Evolutionary conservation across 177 flowering plant genomes (phyloP).

Genomic region (Tripterygium wilfordii): DNA sequence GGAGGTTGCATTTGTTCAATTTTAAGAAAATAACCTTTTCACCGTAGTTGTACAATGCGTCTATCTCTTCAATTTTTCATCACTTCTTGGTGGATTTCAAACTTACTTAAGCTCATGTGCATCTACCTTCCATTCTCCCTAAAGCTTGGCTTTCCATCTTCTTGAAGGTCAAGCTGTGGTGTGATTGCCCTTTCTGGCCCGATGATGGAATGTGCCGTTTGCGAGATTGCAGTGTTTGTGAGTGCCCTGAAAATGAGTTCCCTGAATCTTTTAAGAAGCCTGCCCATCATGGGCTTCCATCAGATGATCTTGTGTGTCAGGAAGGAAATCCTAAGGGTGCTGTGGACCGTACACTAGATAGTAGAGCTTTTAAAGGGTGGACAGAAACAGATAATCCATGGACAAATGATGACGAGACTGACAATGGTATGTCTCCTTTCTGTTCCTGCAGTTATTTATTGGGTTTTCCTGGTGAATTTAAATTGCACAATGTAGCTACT

Average conservation of each 20-base stretch:
- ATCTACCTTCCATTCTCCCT: no score
- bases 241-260: slow-evolving; percentile 90
- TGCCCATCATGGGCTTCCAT: slow-evolving; percentile 31
- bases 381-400: slow-evolving; percentile 87
- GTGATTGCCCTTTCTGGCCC: slow-evolving; percentile 99
- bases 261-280: slow-evolving; percentile 82
- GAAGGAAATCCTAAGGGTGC: slow-evolving; percentile 87
- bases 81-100: no score
- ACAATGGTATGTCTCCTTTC: slow-evolving; percentile 50
- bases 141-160: no score
- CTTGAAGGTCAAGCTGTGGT: slow-evolving; percentile 97
- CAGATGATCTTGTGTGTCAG: slow-evolving; percentile 75
- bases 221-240: slow-evolving; percentile 97
- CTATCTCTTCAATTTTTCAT: no score
- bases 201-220: slow-evolving; percentile 99
- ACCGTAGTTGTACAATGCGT: no score
- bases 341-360: slow-evolving; percentile 88
- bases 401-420: slow-evolving; percentile 97
- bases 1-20: no score
- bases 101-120: no score
- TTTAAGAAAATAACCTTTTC: no score
- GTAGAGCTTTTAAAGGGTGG: slow-evolving; percentile 86
- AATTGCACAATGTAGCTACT: no score
- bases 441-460: slow-evolving; percentile 1
- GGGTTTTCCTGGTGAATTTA: no score